Percentiles rank a stretch among this genome's conserved stretches.
These are phyloP conservation scores for Emergomyces africanus DNA, from an alignment of 2,329 filamentous ascomycete species.

Conservation along the genomic window DNA sequence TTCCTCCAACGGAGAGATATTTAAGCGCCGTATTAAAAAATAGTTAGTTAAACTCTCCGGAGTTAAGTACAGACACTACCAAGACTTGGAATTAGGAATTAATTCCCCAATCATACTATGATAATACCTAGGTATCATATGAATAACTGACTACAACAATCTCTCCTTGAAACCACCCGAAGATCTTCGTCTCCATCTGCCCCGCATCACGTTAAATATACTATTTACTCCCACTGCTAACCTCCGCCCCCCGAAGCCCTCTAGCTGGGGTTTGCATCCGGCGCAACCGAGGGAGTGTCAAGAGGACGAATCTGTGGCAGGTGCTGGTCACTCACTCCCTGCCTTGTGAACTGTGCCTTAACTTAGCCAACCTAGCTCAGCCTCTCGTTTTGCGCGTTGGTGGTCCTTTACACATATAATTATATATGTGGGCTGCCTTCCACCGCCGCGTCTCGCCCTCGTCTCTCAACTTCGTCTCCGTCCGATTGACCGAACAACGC, in stretches of 20 bases:
- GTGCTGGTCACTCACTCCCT: not conserved
- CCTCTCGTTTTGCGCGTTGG: not conserved
- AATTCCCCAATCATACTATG: too few species aligned
- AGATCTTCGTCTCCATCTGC: not conserved
- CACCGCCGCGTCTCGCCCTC: slow-evolving; percentile 20
- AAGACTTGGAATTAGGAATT: too few species aligned
- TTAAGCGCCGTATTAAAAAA: too few species aligned
- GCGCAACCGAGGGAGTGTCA: not conserved
- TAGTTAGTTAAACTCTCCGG: too few species aligned
- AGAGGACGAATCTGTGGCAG: not conserved
- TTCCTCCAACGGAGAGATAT: too few species aligned
- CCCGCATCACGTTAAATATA: not conserved
- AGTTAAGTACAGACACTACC: too few species aligned
- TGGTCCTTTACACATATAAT: not conserved
- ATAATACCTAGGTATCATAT: not conserved
- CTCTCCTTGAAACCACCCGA: not conserved
- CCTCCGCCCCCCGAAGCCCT: not conserved
- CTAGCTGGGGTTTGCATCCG: not conserved
- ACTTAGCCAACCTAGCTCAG: not conserved
- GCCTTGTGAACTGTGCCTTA: not conserved
- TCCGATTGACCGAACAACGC: slow-evolving; percentile 10
- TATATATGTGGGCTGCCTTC: slow-evolving; percentile 11
- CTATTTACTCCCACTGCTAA: not conserved
- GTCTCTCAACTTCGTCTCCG: slow-evolving; percentile 18
- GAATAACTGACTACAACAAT: not conserved